phyloP scores from a whole-genome alignment of 345 rosid genomes.

The Cardamine occulta region DNA sequence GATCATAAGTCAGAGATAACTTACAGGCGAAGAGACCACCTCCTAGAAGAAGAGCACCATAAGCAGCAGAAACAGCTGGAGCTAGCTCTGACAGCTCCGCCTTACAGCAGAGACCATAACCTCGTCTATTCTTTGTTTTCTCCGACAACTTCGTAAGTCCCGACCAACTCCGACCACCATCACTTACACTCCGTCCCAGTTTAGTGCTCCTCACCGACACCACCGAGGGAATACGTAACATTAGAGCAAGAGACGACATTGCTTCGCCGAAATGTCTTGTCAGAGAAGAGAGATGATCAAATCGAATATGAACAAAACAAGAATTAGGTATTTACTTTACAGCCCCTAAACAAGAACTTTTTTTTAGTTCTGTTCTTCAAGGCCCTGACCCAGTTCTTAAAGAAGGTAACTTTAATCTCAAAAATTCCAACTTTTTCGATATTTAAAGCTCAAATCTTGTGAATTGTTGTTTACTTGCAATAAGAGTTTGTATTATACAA shows the following conservation, averaged over 20 bases:
- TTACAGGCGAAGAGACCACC: constrained; percentile 88
- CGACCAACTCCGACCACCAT: constrained; percentile 28
- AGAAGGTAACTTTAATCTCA: background rate
- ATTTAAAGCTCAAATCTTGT: no score
- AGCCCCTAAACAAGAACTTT: no score
- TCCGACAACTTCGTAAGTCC: constrained; percentile 27
- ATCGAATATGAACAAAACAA: constrained; percentile 16
- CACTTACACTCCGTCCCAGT: constrained; percentile 17
- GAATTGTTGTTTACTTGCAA: no score
- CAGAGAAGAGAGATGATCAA: constrained; percentile 18
- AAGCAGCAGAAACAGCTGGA: constrained; percentile 65
- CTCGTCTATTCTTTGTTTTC: constrained; percentile 28
- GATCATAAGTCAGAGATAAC: constrained; percentile 11
- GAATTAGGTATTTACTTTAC: background rate
- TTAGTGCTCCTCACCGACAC: constrained; percentile 33
- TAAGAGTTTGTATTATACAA: constrained; percentile 17
- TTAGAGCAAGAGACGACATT: constrained; percentile 39
- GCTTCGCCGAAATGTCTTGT: constrained; percentile 12
- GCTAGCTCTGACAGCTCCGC: constrained; percentile 68
- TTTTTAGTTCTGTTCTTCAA: background rate
- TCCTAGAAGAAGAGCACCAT: constrained; percentile 67
- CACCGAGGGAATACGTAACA: constrained; percentile 24
- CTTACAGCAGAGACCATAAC: constrained; percentile 48
- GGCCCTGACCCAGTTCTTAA: background rate
- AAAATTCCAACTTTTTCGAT: background rate